phyloP scores from a whole-genome alignment of 2,329 filamentous ascomycete species.

The Huntiella abstrusa region DNA sequence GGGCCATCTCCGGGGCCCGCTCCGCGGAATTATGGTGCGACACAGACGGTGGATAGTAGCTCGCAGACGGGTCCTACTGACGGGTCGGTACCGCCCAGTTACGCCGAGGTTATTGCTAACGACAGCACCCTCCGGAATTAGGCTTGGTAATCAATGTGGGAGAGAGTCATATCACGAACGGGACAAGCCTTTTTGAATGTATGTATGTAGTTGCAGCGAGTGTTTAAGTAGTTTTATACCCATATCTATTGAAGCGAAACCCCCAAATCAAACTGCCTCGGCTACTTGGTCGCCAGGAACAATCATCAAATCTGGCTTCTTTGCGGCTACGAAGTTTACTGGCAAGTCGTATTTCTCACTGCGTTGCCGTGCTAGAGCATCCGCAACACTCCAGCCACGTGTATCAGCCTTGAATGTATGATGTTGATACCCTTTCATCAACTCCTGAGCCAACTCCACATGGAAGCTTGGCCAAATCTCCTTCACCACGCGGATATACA shows the following conservation, averaged over 20 bases:
- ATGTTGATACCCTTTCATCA: slow-evolving; percentile 29
- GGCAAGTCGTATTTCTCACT: no score
- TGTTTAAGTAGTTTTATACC: no score
- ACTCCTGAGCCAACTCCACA: slow-evolving; percentile 45
- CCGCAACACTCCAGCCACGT: no score
- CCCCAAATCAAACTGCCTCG: background rate
- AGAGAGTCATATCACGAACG: no score
- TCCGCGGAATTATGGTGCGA: slow-evolving; percentile 17
- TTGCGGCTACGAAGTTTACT: no score
- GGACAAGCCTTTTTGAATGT: no score
- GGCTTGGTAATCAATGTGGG: background rate
- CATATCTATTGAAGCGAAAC: no score
- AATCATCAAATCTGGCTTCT: background rate
- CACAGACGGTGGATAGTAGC: slow-evolving; percentile 20
- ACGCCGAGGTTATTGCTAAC: slow-evolving; percentile 74
- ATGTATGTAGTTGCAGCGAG: no score
- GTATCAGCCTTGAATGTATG: background rate
- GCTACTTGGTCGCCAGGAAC: background rate
- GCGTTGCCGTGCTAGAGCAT: no score
- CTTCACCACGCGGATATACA: slow-evolving; percentile 42
- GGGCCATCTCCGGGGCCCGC: slow-evolving; percentile 15
- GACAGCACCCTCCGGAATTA: slow-evolving; percentile 69
- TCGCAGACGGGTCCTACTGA: slow-evolving; percentile 23
- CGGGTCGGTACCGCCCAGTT: slow-evolving; percentile 53
- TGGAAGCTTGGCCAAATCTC: slow-evolving; percentile 43